Percentiles rank a stretch among this genome's conserved stretches.
phyloP scores from a whole-genome alignment of 306 rosid genomes.

The Cicer bijugum region DNA sequence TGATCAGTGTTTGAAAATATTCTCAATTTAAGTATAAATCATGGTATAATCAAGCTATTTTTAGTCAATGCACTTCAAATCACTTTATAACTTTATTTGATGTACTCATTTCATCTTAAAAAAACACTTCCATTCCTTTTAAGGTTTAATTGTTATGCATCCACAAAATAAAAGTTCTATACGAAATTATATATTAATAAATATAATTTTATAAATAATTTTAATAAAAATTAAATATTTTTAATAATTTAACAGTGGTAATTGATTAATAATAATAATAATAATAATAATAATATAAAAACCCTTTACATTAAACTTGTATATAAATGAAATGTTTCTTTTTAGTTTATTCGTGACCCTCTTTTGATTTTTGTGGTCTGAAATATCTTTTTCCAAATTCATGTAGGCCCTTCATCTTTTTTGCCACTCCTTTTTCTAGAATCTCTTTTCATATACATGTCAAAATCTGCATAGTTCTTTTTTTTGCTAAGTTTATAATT shows the following conservation, averaged over 20 bases:
- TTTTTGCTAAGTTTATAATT: not conserved
- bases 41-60: slow-evolving; percentile 30
- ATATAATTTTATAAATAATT: no score
- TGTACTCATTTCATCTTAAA: slow-evolving; percentile 48
- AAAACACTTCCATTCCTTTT: slow-evolving; percentile 44
- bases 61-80: slow-evolving; percentile 38
- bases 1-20: slow-evolving; percentile 10
- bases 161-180: rapidly evolving
- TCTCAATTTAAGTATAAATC: not conserved
- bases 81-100: slow-evolving; percentile 48
- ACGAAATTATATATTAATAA: no score
- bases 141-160: no score
- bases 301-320: no score
- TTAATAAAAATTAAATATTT: no score
- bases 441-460: not conserved
- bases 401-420: slow-evolving; percentile 51
- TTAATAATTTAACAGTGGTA: no score
- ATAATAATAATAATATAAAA: no score
- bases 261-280: no score
- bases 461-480: not conserved
- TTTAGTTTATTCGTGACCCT: slow-evolving; percentile 44
- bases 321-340: no score
- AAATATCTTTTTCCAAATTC: slow-evolving; percentile 49
- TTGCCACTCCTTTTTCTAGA: not conserved
- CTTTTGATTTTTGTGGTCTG: slow-evolving; percentile 46